Base-by-base conservation (phyloP, 495 filamentous ascomycete species). In the Lindgomyces ingoldianus region DNA sequence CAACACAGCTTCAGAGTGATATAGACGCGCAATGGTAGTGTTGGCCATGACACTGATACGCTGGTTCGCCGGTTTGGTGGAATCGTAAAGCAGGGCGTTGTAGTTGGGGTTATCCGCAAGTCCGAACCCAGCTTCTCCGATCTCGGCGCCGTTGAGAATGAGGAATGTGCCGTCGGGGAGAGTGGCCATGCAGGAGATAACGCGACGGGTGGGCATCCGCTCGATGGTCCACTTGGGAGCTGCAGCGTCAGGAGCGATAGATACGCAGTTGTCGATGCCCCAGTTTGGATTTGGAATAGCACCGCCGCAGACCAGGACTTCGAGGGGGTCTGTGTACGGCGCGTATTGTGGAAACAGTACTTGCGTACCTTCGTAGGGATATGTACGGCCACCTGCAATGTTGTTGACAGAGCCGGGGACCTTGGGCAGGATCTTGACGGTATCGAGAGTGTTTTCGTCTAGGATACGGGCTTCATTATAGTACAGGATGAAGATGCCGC, bases 151-250 rank as follows among this genome's bases (percentile, higher is more conserved):
- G 72, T 87, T 87, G 62, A 79, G 73, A 64, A 88, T 84, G 8
- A 88, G 72, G 65, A 83, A 88, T 0, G 85, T 88, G 16, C 85
- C 85, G 62, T 88, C 85, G 0, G 85, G 85, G 0, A 88, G 80
- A 33, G 85, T 82, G 0, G 83, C 78, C 76, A 88, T 87, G 80
- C 84, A 86, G 27, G 81, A 71, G 71, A 88, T 79, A 39, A 88
- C 85, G 44, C 85, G 85, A 64, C 79, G 75, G 9, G 83, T 85
- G 29, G 85, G 85, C 85, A 88, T 86, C 51, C 85, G 83, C 73
- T 88, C 85, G 19, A 88, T 73, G 3, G 75, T 78, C 85, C 85
- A 88, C 10, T 72, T 71, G 0, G 84, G 78, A 41, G 79, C 74
- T 21, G 75, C 69, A 4, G 69, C 81, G 42, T 88, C 85, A 9